Conservation (phyloP, 495 filamentous ascomycete genomes). For the Penicillium canariense region DNA sequence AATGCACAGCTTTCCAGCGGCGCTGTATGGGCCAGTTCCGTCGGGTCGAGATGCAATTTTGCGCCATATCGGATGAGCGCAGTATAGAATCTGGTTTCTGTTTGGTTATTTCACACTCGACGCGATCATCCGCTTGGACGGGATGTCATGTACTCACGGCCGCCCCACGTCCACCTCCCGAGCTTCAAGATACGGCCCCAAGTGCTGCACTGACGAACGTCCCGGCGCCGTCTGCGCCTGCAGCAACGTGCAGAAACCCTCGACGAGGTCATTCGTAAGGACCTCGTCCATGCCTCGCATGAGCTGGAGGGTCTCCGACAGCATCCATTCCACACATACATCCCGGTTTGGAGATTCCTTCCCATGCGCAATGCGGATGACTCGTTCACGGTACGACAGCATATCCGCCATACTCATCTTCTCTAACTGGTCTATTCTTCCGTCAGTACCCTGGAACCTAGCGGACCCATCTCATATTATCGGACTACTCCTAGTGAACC, state of each 20-base stretch:
- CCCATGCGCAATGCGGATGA: constrained; percentile 14
- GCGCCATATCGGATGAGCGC: constrained; percentile 23
- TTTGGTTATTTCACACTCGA: background rate
- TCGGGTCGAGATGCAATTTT: constrained; percentile 7
- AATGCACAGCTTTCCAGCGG: constrained; percentile 17
- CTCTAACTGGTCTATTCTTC: constrained; percentile 20
- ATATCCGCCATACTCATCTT: constrained; percentile 23
- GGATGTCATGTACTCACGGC: constrained; percentile 9
- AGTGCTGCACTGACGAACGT: constrained; percentile 9
- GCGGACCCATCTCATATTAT: no score
- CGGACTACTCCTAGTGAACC: background rate
- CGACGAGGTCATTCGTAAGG: constrained; percentile 12
- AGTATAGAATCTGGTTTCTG: constrained; percentile 17
- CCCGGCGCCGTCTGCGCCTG: constrained; percentile 18
- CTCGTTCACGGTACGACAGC: constrained; percentile 19
- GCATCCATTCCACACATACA: constrained; percentile 20
- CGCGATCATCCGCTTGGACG: background rate
- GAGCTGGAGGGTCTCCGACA: constrained; percentile 13
- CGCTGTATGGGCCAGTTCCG: constrained; percentile 5
- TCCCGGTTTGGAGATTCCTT: constrained; percentile 4
- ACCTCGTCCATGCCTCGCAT: constrained; percentile 14
- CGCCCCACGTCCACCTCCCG: constrained; percentile 20
- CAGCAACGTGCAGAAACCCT: constrained; percentile 21
- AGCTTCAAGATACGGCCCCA: constrained; percentile 19
- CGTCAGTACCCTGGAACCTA: constrained; percentile 7